phyloP scores from a whole-genome alignment of 805 yeast species.

The Hanseniaspora valbyensis region DNA sequence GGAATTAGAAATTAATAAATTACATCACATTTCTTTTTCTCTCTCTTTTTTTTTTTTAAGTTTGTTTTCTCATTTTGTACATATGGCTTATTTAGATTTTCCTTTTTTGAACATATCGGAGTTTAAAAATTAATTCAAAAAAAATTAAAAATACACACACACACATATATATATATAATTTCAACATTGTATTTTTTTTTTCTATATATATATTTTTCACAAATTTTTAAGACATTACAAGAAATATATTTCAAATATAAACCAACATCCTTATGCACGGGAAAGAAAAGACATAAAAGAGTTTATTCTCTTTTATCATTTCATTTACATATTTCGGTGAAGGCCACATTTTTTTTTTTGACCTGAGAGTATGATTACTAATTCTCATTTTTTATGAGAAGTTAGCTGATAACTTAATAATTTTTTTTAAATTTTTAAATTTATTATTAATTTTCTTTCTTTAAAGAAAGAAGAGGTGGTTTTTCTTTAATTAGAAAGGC shows the following conservation, averaged over 20 bases:
- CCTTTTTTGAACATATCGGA: not conserved
- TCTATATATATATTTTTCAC: too few species aligned
- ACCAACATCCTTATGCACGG: slow-evolving; percentile 16
- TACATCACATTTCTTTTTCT: not conserved
- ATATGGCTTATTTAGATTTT: not conserved
- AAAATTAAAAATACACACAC: not conserved
- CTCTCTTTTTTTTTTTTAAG: too few species aligned
- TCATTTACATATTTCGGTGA: slow-evolving; percentile 16
- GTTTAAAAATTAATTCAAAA: too few species aligned
- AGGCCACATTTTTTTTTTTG: slow-evolving; percentile 13
- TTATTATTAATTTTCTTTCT: slow-evolving; percentile 15
- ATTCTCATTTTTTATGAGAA: slow-evolving; percentile 15
- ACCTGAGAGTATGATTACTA: slow-evolving; percentile 16
- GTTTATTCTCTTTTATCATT: slow-evolving; percentile 15
- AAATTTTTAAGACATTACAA: too few species aligned
- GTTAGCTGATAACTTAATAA: slow-evolving; percentile 16
- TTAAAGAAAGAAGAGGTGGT: slow-evolving; percentile 1
- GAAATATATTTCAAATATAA: not conserved
- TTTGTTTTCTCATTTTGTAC: not conserved
- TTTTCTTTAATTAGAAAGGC: slow-evolving; percentile 10
- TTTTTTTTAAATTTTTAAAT: slow-evolving; percentile 14
- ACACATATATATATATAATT: too few species aligned
- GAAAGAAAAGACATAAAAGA: slow-evolving; percentile 14
- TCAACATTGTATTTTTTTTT: too few species aligned
- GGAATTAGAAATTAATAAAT: too few species aligned